Base-by-base conservation (phyloP, 345 rosid genomes). In the Eucalyptus camaldulensis region DNA sequence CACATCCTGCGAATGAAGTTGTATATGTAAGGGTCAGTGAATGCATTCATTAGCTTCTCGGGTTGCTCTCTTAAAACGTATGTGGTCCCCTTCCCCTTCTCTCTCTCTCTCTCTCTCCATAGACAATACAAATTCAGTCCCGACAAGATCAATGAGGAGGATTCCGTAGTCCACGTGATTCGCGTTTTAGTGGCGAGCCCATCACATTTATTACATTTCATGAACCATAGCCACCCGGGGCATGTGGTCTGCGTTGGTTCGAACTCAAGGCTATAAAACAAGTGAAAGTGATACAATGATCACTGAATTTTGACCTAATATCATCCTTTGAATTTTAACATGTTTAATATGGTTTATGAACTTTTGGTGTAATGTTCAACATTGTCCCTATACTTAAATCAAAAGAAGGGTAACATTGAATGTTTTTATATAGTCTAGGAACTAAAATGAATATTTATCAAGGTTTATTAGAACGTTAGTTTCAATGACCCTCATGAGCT, bases 221-320 rank as follows among this genome's bases (percentile, higher is more conserved):
- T 11, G 47, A 76, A 37, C 15, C 83, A 19, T 37, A 37, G 5
- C 47, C 83, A 19, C 47, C 14, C 5, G 13, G 24, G 43, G 24
- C 6, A 33, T 33, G 80, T 31, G 43, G 13, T 69, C 19, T 69
- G 27, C 5, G 13, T 21, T 76, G 45, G 15, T 37, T 10, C 16
- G 14, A 27, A 76, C 47, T 10, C 13, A 37, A 62, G 69, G 69
- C 33, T 62, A 27, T 27, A 11, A 29, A 62, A 62, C 69, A 27
- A 27, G 69, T 1, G 69, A 24, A 24, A 22, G 6, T 56, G 62
- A 56, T 56, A 24, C 5, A 2, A 56, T 9, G 6, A 24, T 56
- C 6, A 4, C 0, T 56, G 27, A 4, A 24, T 22, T 56, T 9
- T 56, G 6, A 56, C 12, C 3, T 56, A 1, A 22, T 22, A 9